Conservation (phyloP, 164 flowering plant species). For the Sedum album region DNA sequence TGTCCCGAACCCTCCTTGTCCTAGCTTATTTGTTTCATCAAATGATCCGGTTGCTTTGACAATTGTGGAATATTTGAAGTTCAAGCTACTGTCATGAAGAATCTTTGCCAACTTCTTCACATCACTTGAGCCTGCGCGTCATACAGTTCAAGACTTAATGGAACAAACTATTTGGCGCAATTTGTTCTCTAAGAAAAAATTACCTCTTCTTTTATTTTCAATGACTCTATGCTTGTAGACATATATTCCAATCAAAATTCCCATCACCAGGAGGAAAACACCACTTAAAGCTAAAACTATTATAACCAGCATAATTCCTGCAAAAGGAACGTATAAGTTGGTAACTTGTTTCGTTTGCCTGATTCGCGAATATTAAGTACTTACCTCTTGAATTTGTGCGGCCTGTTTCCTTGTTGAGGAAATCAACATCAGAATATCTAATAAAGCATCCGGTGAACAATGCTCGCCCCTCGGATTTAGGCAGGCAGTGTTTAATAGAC, state of each 20-base stretch:
- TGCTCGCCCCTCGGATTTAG: slow-evolving; percentile 14
- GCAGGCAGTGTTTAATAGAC: slow-evolving; percentile 14
- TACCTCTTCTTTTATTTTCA: background rate
- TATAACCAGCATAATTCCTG: slow-evolving; percentile 2
- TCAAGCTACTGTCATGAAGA: background rate
- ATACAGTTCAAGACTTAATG: background rate
- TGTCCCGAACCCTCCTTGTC: slow-evolving; percentile 81
- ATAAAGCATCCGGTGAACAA: slow-evolving; percentile 16
- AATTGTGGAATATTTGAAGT: slow-evolving; percentile 45
- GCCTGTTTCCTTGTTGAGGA: slow-evolving; percentile 6
- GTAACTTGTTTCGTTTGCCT: background rate
- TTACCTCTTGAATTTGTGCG: slow-evolving; percentile 13
- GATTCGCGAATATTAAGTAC: background rate
- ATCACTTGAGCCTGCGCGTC: background rate
- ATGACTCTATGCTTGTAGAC: background rate
- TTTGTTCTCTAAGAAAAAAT: background rate
- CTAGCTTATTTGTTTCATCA: slow-evolving; percentile 46
- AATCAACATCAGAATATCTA: slow-evolving; percentile 14
- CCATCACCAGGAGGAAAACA: background rate
- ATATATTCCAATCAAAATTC: slow-evolving; percentile 1
- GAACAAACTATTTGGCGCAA: no score
- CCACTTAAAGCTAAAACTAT: background rate
- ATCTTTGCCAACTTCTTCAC: background rate
- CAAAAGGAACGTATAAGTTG: background rate
- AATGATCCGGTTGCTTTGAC: slow-evolving; percentile 71